Evolutionary conservation across 2,329 filamentous ascomycete genomes (phyloP).

Genomic region (Ciborinia camelliae): DNA sequence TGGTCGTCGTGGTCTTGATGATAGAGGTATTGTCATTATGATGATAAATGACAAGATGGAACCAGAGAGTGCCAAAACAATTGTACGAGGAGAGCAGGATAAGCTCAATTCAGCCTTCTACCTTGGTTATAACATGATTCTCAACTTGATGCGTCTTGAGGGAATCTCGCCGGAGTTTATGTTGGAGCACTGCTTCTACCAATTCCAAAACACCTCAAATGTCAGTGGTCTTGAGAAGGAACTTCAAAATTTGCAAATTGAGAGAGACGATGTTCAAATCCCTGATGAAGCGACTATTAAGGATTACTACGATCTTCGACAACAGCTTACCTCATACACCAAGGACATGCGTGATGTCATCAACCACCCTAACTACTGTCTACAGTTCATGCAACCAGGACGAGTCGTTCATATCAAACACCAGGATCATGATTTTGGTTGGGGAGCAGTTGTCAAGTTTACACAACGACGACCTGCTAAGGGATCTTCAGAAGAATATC

Average conservation of each 20-base stretch:
- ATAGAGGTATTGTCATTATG: conserved; percentile 98
- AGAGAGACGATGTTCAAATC: conserved; percentile 71
- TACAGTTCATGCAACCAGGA: conserved; percentile 83
- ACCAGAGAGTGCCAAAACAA: conserved; percentile 86
- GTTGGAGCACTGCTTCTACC: conserved; percentile 97
- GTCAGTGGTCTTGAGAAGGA: conserved; percentile 82
- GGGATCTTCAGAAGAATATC: conserved; percentile 62
- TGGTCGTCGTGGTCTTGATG: conserved; percentile 93
- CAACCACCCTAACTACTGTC: conserved; percentile 82
- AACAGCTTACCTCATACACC: conserved; percentile 77
- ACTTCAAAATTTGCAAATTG: conserved; percentile 71
- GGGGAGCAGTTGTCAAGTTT: conserved; percentile 83
- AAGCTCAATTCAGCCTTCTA: conserved; percentile 97
- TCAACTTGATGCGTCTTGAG: conserved; percentile 95
- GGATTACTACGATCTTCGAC: conserved; percentile 88
- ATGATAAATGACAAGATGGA: conserved; percentile 98
- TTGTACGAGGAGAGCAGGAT: conserved; percentile 95
- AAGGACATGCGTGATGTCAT: conserved; percentile 90
- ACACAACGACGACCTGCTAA: conserved; percentile 62
- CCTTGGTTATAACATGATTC: conserved; percentile 97
- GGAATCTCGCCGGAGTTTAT: conserved; percentile 98
- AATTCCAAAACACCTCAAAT: conserved; percentile 93
- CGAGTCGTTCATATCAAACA: conserved; percentile 84
- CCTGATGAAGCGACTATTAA: conserved; percentile 84
- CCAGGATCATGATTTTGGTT: conserved; percentile 79